A percentile compares a stretch with the other conserved stretches of the same genome.
These are phyloP conservation scores for Colletotrichum liriopes DNA, from an alignment of 2,329 filamentous ascomycete genomes.

Conservation along the genomic window DNA sequence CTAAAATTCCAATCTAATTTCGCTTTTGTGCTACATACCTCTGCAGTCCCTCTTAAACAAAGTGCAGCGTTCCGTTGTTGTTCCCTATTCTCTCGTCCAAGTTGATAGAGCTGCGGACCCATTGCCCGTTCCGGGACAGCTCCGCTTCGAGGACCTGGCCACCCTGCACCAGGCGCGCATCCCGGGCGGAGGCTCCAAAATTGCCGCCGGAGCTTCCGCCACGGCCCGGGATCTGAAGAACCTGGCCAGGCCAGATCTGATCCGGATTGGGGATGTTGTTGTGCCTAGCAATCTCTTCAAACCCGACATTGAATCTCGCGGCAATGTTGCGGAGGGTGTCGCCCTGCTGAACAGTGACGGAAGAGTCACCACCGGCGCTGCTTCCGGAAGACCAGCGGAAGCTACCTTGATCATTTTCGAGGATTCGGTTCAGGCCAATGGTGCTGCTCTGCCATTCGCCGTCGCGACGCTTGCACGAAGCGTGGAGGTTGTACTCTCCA, in stretches of 20 bases:
- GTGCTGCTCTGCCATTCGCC: slow-evolving; percentile 53
- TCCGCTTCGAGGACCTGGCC: slow-evolving; percentile 55
- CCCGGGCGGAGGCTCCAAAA: slow-evolving; percentile 53
- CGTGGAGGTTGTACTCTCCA: slow-evolving; percentile 54
- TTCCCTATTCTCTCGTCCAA: slow-evolving; percentile 55
- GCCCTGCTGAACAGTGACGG: slow-evolving; percentile 57
- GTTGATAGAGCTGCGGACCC: slow-evolving; percentile 50
- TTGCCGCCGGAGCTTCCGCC: slow-evolving; percentile 47
- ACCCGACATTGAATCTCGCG: slow-evolving; percentile 50
- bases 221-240: slow-evolving; percentile 53
- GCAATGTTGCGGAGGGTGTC: slow-evolving; percentile 60
- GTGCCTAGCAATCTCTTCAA: slow-evolving; percentile 57
- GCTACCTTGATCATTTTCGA: slow-evolving; percentile 55
- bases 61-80: slow-evolving; percentile 47
- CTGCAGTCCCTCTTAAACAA: slow-evolving; percentile 2
- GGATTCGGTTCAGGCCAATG: slow-evolving; percentile 54
- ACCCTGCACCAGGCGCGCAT: slow-evolving; percentile 55
- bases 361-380: slow-evolving; percentile 45
- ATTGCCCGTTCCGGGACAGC: slow-evolving; percentile 50
- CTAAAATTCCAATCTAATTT: slow-evolving; percentile 16
- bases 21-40: slow-evolving; percentile 9
- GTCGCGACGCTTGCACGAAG: slow-evolving; percentile 52
- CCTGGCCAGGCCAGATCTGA: slow-evolving; percentile 60
- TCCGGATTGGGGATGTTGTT: slow-evolving; percentile 60
- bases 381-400: slow-evolving; percentile 54